Conservation (phyloP, 2,329 filamentous ascomycete genomes). For the Exutisphaerella laricina region DNA sequence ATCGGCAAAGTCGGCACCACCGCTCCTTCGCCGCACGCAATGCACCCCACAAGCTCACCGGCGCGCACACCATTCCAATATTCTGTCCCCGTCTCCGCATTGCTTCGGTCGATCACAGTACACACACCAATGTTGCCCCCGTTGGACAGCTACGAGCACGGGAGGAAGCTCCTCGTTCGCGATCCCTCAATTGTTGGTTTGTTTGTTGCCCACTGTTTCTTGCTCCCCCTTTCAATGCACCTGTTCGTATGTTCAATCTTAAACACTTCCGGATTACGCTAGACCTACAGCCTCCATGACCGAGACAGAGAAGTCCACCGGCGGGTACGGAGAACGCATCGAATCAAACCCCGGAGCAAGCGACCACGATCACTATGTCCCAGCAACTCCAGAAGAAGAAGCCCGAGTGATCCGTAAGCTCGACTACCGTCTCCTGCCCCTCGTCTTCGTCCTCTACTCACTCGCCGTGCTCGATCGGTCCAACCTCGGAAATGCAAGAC, state of each 20-base stretch:
- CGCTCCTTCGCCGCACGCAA: background rate
- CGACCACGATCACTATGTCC: constrained; percentile 17
- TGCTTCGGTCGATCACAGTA: background rate
- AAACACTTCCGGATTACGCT: background rate
- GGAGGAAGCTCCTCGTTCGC: background rate
- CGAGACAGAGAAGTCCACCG: constrained; percentile 13
- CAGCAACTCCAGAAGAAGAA: constrained; percentile 26
- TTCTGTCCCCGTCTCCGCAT: background rate
- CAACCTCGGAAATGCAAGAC: constrained; percentile 38
- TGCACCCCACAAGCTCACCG: background rate
- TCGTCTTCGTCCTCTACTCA: constrained; percentile 32
- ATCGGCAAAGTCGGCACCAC: background rate
- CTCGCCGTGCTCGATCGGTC: constrained; percentile 30
- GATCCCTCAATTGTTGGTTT: background rate
- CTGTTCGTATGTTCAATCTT: background rate
- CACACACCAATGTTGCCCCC: background rate
- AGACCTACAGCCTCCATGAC: background rate
- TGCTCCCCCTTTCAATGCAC: background rate
- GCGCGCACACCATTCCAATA: too few species aligned
- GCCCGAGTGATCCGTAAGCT: constrained; percentile 30
- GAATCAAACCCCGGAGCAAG: constrained; percentile 8
- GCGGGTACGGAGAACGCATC: constrained; percentile 15
- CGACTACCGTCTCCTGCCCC: constrained; percentile 28
- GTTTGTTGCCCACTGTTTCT: background rate
- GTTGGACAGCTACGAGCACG: background rate